These are phyloP conservation scores for Trichaptum fuscoviolaceum DNA, from an alignment of 768 basidiomycete species.

Conservation along the genomic window DNA sequence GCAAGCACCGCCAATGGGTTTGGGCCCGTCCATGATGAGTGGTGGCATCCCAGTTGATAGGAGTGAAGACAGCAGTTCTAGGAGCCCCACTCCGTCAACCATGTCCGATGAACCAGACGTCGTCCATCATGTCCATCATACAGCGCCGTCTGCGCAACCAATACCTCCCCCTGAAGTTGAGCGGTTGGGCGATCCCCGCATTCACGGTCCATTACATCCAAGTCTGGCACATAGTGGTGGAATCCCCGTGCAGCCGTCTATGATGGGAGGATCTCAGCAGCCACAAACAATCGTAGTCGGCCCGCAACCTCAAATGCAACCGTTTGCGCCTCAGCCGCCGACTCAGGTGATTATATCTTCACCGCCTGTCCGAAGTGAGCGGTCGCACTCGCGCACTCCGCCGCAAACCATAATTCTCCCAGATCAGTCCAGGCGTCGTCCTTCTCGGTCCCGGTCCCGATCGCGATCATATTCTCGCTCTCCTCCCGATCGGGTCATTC, in stretches of 20 bases:
- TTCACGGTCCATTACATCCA: background rate
- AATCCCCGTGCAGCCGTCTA: background rate
- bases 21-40: background rate
- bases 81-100: background rate
- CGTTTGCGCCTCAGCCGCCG: background rate
- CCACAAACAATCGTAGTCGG: constrained; percentile 1
- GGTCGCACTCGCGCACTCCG: constrained; percentile 19
- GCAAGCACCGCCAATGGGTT: background rate
- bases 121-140: background rate
- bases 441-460: constrained; percentile 11
- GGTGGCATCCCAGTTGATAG: background rate
- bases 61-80: background rate
- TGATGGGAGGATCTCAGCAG: constrained; percentile 2
- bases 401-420: constrained; percentile 18
- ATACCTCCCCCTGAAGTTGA: background rate
- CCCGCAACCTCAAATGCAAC: constrained; percentile 4
- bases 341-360: background rate
- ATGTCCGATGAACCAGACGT: background rate
- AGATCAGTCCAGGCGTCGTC: constrained; percentile 1
- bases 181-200: background rate
- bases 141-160: background rate
- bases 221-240: background rate
- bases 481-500: constrained; percentile 1
- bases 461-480: constrained; percentile 13
- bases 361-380: background rate